Evolutionary conservation across 805 yeast species (phyloP).

Genomic region (Zygoascus bituminiphila): DNA sequence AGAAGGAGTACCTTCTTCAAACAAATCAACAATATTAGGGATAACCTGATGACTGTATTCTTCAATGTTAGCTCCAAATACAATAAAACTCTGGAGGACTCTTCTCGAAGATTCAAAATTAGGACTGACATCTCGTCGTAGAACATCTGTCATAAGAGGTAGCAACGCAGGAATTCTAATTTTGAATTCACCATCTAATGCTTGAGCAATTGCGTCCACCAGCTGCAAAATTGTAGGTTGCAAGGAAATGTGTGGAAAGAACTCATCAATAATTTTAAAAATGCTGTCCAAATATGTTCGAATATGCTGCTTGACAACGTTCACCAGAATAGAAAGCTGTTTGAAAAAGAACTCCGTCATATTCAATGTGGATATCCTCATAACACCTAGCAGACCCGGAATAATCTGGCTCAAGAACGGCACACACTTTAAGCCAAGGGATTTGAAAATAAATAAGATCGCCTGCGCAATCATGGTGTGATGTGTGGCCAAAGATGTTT

Average conservation of each 20-base stretch:
- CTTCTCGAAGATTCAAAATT: constrained; percentile 50
- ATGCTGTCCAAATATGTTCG: constrained; percentile 73
- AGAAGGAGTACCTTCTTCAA: constrained; percentile 56
- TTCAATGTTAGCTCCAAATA: constrained; percentile 80
- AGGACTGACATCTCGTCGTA: constrained; percentile 57
- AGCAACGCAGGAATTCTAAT: constrained; percentile 69
- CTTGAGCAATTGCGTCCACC: constrained; percentile 74
- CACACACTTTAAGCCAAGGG: constrained; percentile 81
- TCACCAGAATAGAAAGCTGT: constrained; percentile 70
- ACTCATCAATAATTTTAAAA: constrained; percentile 66
- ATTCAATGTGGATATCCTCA: constrained; percentile 62
- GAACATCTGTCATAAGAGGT: constrained; percentile 63
- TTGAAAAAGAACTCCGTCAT: constrained; percentile 79
- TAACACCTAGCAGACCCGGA: constrained; percentile 78
- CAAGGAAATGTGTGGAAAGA: constrained; percentile 51
- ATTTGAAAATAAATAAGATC: constrained; percentile 80
- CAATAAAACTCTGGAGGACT: constrained; percentile 73
- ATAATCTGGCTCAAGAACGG: constrained; percentile 81
- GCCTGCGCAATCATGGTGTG: constrained; percentile 94
- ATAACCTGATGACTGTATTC: constrained; percentile 80
- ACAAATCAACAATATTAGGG: constrained; percentile 76
- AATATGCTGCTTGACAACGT: constrained; percentile 83
- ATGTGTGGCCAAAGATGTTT: constrained; percentile 73
- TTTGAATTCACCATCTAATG: constrained; percentile 89
- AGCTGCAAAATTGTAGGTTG: constrained; percentile 74